phyloP scores from a whole-genome alignment of 805 yeast species.

The Kodamaea leandrae region DNA sequence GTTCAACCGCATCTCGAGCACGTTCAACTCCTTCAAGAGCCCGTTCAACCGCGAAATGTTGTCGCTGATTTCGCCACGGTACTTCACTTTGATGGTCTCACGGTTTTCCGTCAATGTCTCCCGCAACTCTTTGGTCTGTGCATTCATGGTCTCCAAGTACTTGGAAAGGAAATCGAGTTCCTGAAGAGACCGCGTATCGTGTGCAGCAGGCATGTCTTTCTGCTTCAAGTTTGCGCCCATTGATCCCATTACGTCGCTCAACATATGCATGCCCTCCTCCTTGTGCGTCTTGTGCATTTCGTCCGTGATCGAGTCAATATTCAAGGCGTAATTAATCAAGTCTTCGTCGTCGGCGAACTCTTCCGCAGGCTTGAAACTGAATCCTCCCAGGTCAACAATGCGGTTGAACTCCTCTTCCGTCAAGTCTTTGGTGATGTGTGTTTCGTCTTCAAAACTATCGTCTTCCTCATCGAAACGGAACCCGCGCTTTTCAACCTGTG shows the following conservation, averaged over 20 bases:
- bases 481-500: conserved; percentile 7
- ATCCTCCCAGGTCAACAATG: conserved; percentile 22
- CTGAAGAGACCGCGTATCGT: conserved; percentile 1
- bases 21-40: conserved; percentile 23
- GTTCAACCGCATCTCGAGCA: conserved; percentile 27
- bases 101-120: conserved; percentile 19
- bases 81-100: conserved; percentile 18
- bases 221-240: conserved; percentile 3
- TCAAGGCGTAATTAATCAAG: conserved; percentile 26
- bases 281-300: conserved; percentile 11
- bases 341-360: conserved; percentile 23
- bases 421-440: conserved; percentile 6
- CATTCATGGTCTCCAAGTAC: conserved; percentile 19
- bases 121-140: conserved; percentile 18
- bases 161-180: conserved; percentile 18
- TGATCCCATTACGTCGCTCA: conserved; percentile 6
- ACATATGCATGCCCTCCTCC: conserved; percentile 3
- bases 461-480: conserved; percentile 7
- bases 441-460: conserved; percentile 2
- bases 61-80: conserved; percentile 25
- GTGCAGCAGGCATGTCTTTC: not conserved
- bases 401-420: conserved; percentile 15
- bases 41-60: conserved; percentile 28
- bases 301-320: conserved; percentile 25
- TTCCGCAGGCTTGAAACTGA: conserved; percentile 7